Conservation (phyloP, 2,329 filamentous ascomycete species). For the Cladophialophora chaetospira region DNA sequence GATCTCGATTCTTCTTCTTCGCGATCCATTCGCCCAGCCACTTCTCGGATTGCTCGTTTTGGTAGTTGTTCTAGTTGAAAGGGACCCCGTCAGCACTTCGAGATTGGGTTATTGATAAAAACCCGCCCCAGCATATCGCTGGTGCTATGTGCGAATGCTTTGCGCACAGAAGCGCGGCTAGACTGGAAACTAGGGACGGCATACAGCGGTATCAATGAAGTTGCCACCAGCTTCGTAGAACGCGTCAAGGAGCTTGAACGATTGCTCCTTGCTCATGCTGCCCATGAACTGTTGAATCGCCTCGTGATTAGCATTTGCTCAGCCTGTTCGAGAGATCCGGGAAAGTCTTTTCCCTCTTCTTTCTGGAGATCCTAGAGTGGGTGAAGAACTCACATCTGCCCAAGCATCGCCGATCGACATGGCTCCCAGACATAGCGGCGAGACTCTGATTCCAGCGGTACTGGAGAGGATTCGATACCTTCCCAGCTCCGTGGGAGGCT, state of each 20-base stretch:
- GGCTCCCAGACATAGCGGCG: conserved; percentile 55
- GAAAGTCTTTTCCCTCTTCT: neutral
- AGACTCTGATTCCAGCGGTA: conserved; percentile 66
- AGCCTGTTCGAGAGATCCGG: neutral
- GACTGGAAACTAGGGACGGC: conserved; percentile 31
- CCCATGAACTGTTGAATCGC: conserved; percentile 13
- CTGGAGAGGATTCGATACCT: conserved; percentile 68
- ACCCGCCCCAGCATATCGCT: no score
- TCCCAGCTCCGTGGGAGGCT: conserved; percentile 62
- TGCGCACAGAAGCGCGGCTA: no score
- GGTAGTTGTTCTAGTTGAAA: conserved; percentile 63
- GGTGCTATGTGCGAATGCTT: no score
- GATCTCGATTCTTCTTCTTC: conserved; percentile 63
- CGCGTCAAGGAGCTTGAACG: conserved; percentile 66
- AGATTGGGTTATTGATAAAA: no score
- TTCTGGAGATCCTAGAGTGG: conserved; percentile 23
- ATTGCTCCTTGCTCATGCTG: conserved; percentile 62
- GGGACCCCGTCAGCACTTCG: neutral
- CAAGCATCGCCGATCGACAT: conserved; percentile 45
- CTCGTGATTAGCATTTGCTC: conserved; percentile 54
- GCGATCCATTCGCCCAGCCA: conserved; percentile 66
- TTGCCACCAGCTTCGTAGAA: conserved; percentile 68
- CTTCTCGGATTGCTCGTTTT: conserved; percentile 62
- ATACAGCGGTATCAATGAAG: conserved; percentile 66
- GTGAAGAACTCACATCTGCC: conserved; percentile 35